Conservation (phyloP, 495 filamentous ascomycete species). For the Neurospora intermedia region DNA sequence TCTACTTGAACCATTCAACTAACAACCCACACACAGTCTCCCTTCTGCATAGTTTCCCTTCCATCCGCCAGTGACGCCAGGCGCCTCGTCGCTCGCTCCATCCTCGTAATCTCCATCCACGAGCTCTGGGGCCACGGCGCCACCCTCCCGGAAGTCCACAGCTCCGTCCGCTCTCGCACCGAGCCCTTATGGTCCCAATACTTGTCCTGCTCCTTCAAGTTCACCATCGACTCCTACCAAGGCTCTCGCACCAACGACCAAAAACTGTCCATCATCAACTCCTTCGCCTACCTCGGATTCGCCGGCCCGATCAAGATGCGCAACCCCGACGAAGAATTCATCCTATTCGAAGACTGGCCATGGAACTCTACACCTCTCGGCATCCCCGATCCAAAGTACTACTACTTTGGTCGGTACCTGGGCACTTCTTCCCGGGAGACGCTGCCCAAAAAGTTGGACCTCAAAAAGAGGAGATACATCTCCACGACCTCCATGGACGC, state of each 20-base stretch:
- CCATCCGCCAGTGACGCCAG: constrained; percentile 53
- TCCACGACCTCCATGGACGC: constrained; percentile 96
- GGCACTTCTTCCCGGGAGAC: constrained; percentile 47
- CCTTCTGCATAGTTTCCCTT: constrained; percentile 71
- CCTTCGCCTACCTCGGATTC: constrained; percentile 70
- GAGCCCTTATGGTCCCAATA: constrained; percentile 52
- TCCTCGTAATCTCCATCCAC: constrained; percentile 71
- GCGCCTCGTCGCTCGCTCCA: constrained; percentile 58
- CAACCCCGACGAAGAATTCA: constrained; percentile 60
- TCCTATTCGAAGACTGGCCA: constrained; percentile 69
- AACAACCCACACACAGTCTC: constrained; percentile 47
- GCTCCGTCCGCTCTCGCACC: constrained; percentile 46
- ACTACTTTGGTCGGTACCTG: constrained; percentile 65
- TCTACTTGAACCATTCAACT: constrained; percentile 4
- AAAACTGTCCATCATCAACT: constrained; percentile 63
- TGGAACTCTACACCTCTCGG: constrained; percentile 34
- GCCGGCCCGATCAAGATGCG: constrained; percentile 64
- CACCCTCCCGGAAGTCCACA: constrained; percentile 59
- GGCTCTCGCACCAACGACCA: constrained; percentile 48
- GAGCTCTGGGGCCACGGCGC: constrained; percentile 76
- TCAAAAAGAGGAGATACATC: constrained; percentile 90
- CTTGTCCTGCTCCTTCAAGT: constrained; percentile 57
- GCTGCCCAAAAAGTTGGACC: constrained; percentile 62
- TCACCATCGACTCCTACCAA: constrained; percentile 68
- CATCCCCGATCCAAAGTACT: constrained; percentile 40